Conservation (phyloP, 176 grass and related monocot genomes). For the Pontederia paniculata region DNA sequence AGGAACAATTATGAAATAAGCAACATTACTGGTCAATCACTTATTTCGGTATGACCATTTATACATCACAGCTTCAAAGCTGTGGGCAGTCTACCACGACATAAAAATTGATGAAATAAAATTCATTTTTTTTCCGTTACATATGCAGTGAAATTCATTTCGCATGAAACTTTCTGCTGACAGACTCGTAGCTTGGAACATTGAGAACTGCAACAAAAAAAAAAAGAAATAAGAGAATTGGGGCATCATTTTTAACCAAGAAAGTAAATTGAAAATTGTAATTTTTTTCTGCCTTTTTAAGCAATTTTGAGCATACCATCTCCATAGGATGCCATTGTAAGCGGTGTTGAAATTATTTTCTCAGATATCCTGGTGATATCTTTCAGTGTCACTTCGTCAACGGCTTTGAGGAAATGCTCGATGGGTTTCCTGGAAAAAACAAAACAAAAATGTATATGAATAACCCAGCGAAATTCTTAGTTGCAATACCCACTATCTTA, state of each 20-base stretch:
- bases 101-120: constrained; percentile 12
- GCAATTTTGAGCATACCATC: constrained; percentile 41
- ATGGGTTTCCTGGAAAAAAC: constrained; percentile 50
- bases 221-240: not conserved
- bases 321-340: constrained; percentile 76
- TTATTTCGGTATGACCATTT: too few species aligned
- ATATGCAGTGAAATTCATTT: constrained; percentile 6
- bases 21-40: too few species aligned
- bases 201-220: constrained; percentile 43
- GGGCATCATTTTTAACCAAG: not conserved
- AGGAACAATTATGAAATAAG: too few species aligned
- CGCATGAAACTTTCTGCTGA: constrained; percentile 48
- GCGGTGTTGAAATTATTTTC: constrained; percentile 60
- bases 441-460: not conserved
- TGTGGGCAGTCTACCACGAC: not conserved
- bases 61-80: too few species aligned
- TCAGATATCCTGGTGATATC: constrained; percentile 48
- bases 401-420: constrained; percentile 42
- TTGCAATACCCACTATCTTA: not conserved
- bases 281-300: not conserved
- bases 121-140: not conserved
- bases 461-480: not conserved
- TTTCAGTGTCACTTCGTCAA: constrained; percentile 46
- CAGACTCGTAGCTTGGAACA: constrained; percentile 64
- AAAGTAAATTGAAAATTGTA: not conserved